Percentiles rank a stretch among this genome's conserved stretches.
These are phyloP conservation scores for Puccinellia tenuiflora DNA, from an alignment of 176 grass and related monocot species.

Conservation along the genomic window DNA sequence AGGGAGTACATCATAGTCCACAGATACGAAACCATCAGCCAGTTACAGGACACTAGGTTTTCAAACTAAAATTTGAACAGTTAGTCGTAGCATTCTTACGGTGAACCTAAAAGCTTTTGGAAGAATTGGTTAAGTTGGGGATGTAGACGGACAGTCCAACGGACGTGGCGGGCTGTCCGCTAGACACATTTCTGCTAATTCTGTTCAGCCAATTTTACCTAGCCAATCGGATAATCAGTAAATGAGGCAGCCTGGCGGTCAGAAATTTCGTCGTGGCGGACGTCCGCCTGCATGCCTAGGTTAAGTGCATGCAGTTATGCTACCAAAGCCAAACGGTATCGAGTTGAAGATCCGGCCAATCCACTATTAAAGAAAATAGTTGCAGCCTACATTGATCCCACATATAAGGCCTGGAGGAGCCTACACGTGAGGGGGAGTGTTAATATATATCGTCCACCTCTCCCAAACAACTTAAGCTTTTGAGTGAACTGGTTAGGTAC, in stretches of 20 bases:
- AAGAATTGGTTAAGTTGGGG: background rate
- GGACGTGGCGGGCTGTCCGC: too few species aligned
- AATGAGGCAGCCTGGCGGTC: too few species aligned
- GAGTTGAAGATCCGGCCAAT: background rate
- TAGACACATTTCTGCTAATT: too few species aligned
- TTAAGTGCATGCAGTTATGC: background rate
- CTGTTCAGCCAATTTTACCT: too few species aligned
- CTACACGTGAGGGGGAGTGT: too few species aligned
- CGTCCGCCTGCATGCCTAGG: too few species aligned
- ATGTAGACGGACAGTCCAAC: too few species aligned
- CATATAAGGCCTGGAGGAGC: background rate
- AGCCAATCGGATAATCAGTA: too few species aligned
- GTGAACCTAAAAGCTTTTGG: background rate
- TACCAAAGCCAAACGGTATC: background rate
- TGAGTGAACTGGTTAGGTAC: background rate
- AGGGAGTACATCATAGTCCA: background rate
- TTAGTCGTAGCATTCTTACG: background rate
- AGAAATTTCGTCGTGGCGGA: too few species aligned
- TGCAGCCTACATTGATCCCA: background rate
- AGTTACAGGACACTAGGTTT: background rate
- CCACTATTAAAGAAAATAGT: background rate
- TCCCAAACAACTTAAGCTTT: too few species aligned
- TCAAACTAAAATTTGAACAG: background rate
- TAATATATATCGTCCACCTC: too few species aligned
- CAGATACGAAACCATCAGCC: background rate